These are phyloP conservation scores for Xanthoconium stramineum DNA, from an alignment of 768 basidiomycete species.

Conservation along the genomic window DNA sequence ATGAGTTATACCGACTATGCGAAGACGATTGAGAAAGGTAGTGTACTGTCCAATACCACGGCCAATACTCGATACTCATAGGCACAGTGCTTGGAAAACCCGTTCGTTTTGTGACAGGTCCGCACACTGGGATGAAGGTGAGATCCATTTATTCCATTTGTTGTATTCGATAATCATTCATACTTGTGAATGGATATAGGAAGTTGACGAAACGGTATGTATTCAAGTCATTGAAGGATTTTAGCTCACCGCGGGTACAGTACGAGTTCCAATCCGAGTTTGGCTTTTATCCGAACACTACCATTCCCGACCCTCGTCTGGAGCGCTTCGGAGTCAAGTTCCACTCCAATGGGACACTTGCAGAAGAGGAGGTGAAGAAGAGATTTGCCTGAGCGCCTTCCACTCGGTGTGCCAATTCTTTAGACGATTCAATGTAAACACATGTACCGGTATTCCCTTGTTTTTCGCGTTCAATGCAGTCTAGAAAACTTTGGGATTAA, in stretches of 20 bases:
- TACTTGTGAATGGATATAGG: background rate
- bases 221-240: background rate
- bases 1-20: slow-evolving; percentile 16
- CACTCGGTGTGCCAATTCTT: no score
- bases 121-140: slow-evolving; percentile 18
- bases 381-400: slow-evolving; percentile 8
- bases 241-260: slow-evolving; percentile 7
- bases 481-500: no score
- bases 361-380: slow-evolving; percentile 20
- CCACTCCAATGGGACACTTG: slow-evolving; percentile 17
- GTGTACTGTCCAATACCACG: background rate
- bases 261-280: slow-evolving; percentile 27
- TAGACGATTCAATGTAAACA: no score
- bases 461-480: no score
- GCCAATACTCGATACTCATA: background rate
- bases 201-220: slow-evolving; percentile 28
- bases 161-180: background rate
- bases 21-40: slow-evolving; percentile 18
- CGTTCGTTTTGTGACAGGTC: slow-evolving; percentile 20
- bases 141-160: background rate
- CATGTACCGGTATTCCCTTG: no score
- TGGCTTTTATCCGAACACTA: slow-evolving; percentile 17
- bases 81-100: slow-evolving; percentile 25
- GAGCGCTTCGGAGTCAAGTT: slow-evolving; percentile 27
- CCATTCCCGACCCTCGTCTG: slow-evolving; percentile 26